Percentiles rank a stretch among this genome's conserved stretches.
Conservation (phyloP, 345 rosid species). For the Eucalyptus sp. region DNA sequence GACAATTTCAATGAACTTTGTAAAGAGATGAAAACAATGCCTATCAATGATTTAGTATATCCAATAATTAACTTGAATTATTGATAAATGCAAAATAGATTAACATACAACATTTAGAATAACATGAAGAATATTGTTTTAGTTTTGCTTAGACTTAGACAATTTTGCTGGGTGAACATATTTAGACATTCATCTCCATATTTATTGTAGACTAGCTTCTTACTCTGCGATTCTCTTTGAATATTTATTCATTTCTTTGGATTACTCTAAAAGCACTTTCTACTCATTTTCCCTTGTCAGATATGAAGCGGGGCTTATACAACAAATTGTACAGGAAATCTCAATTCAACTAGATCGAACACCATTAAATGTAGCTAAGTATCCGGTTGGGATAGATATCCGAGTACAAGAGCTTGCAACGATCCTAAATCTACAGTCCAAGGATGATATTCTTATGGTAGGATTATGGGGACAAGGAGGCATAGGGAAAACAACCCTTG, state of each 20-base stretch:
- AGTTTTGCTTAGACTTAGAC: neutral
- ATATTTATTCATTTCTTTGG: neutral
- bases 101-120: neutral
- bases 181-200: neutral
- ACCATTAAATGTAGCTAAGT: accelerated
- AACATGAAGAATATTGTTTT: neutral
- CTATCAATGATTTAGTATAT: neutral
- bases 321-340: accelerated
- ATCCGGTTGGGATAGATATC: neutral
- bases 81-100: neutral
- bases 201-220: neutral
- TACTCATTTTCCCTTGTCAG: neutral
- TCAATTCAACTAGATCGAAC: neutral
- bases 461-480: neutral
- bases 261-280: neutral
- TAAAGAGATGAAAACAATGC: neutral
- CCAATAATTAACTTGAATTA: neutral
- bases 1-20: neutral
- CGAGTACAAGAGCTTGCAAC: neutral
- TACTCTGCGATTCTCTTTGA: neutral
- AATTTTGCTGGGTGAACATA: neutral
- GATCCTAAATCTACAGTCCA: neutral
- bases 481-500: neutral
- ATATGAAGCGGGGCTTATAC: neutral
- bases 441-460: neutral